phyloP scores from a whole-genome alignment of 176 grass and related monocot genomes.

The Zoysia japonica region DNA sequence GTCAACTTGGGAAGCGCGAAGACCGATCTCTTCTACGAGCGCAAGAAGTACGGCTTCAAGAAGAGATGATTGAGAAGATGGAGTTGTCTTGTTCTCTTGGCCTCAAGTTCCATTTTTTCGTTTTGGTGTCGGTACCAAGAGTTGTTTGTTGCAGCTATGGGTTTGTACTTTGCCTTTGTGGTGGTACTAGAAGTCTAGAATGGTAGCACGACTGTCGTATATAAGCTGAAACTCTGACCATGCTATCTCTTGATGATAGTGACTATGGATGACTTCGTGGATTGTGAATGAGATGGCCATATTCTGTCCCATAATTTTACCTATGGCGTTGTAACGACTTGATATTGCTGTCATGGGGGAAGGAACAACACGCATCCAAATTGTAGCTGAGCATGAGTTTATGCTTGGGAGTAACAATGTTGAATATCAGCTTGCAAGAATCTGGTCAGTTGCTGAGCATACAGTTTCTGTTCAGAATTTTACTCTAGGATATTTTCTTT shows the following conservation, averaged over 20 bases:
- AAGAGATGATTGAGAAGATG: conserved; percentile 36
- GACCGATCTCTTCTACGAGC: conserved; percentile 83
- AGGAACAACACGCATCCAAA: not conserved
- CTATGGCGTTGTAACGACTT: not conserved
- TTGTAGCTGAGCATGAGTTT: conserved; percentile 1
- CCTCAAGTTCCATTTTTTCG: not conserved
- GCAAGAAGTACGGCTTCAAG: conserved; percentile 61
- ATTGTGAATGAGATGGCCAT: not conserved
- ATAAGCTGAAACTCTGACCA: not conserved
- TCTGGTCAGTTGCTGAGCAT: not conserved
- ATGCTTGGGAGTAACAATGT: not conserved
- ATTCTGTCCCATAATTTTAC: not conserved
- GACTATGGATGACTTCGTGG: not conserved
- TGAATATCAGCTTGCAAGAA: not conserved
- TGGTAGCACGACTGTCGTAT: not conserved
- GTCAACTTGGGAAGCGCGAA: conserved; percentile 84
- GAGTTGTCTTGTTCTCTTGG: not conserved
- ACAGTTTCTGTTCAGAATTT: not conserved
- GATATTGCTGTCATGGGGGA: not conserved
- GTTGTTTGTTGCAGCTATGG: not conserved
- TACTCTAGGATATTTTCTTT: too few species aligned
- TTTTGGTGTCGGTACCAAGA: not conserved
- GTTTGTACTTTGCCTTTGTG: not conserved
- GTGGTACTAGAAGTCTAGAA: not conserved
- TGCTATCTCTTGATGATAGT: conserved; percentile 5